Conservation (phyloP, 768 basidiomycete species). For the Cubamyces sp. region DNA sequence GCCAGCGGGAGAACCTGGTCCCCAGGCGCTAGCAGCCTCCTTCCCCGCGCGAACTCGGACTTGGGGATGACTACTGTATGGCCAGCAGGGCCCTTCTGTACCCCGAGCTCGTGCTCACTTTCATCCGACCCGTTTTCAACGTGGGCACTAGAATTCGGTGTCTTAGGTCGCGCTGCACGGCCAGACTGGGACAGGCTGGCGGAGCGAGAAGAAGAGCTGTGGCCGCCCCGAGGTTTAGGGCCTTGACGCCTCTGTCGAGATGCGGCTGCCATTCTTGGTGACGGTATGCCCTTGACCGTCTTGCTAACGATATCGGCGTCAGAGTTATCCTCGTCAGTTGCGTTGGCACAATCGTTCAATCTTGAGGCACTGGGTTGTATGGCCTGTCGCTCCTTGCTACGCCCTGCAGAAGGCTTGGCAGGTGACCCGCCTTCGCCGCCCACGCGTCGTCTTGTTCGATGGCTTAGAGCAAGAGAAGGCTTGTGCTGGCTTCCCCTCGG, state of each 20-base stretch:
- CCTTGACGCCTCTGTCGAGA: not conserved
- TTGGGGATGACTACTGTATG: constrained; percentile 32
- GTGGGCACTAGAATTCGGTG: constrained; percentile 6
- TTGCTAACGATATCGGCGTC: too few relatives aligned
- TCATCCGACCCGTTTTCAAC: constrained; percentile 2
- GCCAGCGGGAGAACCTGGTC: constrained; percentile 24
- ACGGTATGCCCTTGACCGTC: too few relatives aligned
- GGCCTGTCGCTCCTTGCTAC: too few relatives aligned
- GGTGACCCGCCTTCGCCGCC: not conserved
- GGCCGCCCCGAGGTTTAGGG: not conserved
- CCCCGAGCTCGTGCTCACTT: not conserved
- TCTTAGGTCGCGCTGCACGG: not conserved
- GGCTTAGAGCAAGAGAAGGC: not conserved
- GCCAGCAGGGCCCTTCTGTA: constrained; percentile 2
- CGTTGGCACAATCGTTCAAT: too few relatives aligned
- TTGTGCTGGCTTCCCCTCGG: not conserved
- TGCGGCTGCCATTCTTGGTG: too few relatives aligned
- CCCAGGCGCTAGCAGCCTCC: constrained; percentile 32
- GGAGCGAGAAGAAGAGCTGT: not conserved
- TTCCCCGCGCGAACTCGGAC: constrained; percentile 29
- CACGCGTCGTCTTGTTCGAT: not conserved
- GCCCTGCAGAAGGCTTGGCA: too few relatives aligned
- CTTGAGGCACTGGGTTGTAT: too few relatives aligned
- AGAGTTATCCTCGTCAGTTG: too few relatives aligned
- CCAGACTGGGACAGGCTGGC: not conserved